These are phyloP conservation scores for Tuber calosporum DNA, from an alignment of 495 filamentous ascomycete genomes.

Conservation along the genomic window DNA sequence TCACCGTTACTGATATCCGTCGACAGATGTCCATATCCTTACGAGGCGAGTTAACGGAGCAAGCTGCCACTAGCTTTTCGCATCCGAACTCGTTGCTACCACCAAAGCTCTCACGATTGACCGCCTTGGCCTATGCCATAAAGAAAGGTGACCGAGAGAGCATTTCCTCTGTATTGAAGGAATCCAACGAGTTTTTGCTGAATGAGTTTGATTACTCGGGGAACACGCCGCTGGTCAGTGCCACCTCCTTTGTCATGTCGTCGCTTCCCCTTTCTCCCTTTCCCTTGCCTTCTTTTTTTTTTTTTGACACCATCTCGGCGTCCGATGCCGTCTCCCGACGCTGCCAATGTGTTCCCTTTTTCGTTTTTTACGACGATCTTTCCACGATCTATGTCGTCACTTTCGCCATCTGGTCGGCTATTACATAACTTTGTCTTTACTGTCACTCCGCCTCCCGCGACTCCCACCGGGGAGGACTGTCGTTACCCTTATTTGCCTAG, in stretches of 20 bases:
- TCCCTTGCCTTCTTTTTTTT: background rate
- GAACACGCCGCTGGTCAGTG: conserved; percentile 71
- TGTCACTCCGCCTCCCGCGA: conserved; percentile 8
- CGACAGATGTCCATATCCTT: conserved; percentile 66
- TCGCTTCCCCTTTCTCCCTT: conserved; percentile 17
- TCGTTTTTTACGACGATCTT: conserved; percentile 1
- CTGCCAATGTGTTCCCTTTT: background rate
- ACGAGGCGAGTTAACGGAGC: conserved; percentile 79
- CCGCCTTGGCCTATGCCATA: conserved; percentile 75
- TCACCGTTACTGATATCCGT: conserved; percentile 57
- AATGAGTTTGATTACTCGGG: conserved; percentile 78
- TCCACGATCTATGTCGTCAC: conserved; percentile 33
- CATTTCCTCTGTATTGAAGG: conserved; percentile 59
- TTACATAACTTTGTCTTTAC: conserved; percentile 19
- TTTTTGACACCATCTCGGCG: conserved; percentile 8
- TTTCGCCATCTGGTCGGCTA: conserved; percentile 11
- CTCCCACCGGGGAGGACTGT: conserved; percentile 8
- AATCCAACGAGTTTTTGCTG: conserved; percentile 59
- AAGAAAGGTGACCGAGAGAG: conserved; percentile 60
- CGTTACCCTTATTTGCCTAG: conserved; percentile 13
- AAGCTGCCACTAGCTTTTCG: conserved; percentile 49
- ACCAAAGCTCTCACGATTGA: conserved; percentile 52
- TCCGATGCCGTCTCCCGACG: background rate
- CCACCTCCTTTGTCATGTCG: conserved; percentile 20
- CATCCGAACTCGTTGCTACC: conserved; percentile 55